Base-by-base conservation (phyloP, 257 asterid genomes). In the Ligustrum vulgare region DNA sequence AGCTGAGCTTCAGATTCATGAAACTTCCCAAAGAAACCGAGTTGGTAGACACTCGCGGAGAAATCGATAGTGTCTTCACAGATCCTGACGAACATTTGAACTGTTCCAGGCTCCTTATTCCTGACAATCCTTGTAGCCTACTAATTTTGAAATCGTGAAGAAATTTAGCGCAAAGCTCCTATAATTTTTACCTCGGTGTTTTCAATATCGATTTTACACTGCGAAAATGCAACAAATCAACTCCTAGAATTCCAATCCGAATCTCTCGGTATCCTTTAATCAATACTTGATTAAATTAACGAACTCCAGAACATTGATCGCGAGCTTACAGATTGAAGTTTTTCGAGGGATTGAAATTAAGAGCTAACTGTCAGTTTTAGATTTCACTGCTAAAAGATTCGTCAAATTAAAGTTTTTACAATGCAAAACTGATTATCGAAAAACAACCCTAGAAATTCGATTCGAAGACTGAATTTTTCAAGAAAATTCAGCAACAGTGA, bases 1-100 rank as follows among this genome's bases (percentile, higher is more conserved):
- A 89, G 91, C 89, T 85, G 58, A 89, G 91, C 89, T 90, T 93
- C 86, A 95, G 86, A 81, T 87, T 93, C 51, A 91, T 89, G 77
- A 92, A 90, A 82, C 93, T 93, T 81, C 99, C 96, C 1, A 84
- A 34, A 37, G 94, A 80, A 84, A 76, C 80, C 13, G 97, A 85
- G 35, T 86, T 91, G 20, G 88, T 67, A 23, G 92, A 72, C 67
- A 78, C 77, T 7, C 82, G 85, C 70, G 91, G 79, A 71, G 91
- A 79, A 79, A 43, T 80, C 9, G 93, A 63, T 43, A 72, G 71
- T 25, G 81, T 73, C 82, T 80, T 87, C 69, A 71, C 79, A 51
- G 89, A 76, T 69, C 86, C 88, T 34, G 90, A 13, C 22, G 79
- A 60, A 62, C 86, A 83, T 83, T 82, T 92, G 41, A 80, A 84